Base-by-base conservation (phyloP, 1,284 basidiomycete species). In the Ceratorhiza oryzae-sativae region DNA sequence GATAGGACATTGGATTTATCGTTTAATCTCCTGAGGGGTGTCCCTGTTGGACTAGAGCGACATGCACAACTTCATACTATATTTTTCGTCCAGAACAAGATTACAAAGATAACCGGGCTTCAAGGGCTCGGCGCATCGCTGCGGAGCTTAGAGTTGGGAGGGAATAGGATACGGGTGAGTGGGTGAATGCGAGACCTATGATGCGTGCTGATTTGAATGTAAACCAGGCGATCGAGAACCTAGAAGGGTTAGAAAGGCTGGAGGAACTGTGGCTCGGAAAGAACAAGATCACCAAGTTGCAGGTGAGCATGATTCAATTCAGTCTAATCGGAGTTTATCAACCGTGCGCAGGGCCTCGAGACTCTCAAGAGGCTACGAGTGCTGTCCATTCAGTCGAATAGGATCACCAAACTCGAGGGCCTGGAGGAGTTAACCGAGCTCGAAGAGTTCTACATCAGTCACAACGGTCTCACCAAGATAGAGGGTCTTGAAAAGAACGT, bases 211-310 rank as follows among this genome's bases (percentile, higher is more conserved):
- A 59, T 34, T 51, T 10, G 49, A 20, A 2, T 30, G 25, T 49
- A 9, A 46, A 36, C 27, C 74, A 96, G 94, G 87, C 85, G 81
- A 96, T 99, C 74, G 95, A 98, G 79, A 91, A 93, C 67, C 80
- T 97, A 12, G 93, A 93, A n/a, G 85, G 87, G 6, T 83, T 97
- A 51, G 86, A 88, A 0, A 92, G 92, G 73, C 82, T 99, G 9
- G 92, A 95, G 75, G 95, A 98, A 77, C 83, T 99, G 0, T 99
- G 97, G 95, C 82, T 98, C 3, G 97, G 97, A 10, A 99, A 99
- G 84, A 99, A 99, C 81, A 98, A 98, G 82, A 94, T 99, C 74
- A 82, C 90, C 3, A 89, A 88, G 79, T 84, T 99, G 0, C 91
- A 97, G 84, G 94, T 92, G 73, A 42, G 80, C 75, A 18, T 42